These are phyloP conservation scores for Zea mays DNA, from an alignment of 176 grass and related monocot genomes.

Conservation along the genomic window Zm-B73-REFERENCE-NAM-5.0 NC_050098.1:223559501-223560000, in stretches of 20 bases:
- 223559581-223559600: neutral
- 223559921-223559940: slow-evolving; percentile 34
- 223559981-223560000: slow-evolving; percentile 43
- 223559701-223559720: slow-evolving; percentile 44
- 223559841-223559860: slow-evolving; percentile 30
- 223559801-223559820: slow-evolving; percentile 33
- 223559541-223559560: neutral
- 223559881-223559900: slow-evolving; percentile 31
- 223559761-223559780: slow-evolving; percentile 43
- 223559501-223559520: neutral
- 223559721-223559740: slow-evolving; percentile 77
- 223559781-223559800: slow-evolving; percentile 78
- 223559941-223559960: slow-evolving; percentile 27
- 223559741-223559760: slow-evolving; percentile 63
- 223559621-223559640: neutral
- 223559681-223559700: slow-evolving; percentile 3
- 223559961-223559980: slow-evolving; percentile 35
- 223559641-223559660: neutral
- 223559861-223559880: slow-evolving; percentile 33
- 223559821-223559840: slow-evolving; percentile 8
- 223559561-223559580: neutral
- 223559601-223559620: neutral
- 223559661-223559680: neutral
- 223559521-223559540: neutral
- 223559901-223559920: slow-evolving; percentile 36